Evolutionary conservation across 2,329 filamentous ascomycete species (phyloP).

Genomic region (Penicillium expansum): DNA sequence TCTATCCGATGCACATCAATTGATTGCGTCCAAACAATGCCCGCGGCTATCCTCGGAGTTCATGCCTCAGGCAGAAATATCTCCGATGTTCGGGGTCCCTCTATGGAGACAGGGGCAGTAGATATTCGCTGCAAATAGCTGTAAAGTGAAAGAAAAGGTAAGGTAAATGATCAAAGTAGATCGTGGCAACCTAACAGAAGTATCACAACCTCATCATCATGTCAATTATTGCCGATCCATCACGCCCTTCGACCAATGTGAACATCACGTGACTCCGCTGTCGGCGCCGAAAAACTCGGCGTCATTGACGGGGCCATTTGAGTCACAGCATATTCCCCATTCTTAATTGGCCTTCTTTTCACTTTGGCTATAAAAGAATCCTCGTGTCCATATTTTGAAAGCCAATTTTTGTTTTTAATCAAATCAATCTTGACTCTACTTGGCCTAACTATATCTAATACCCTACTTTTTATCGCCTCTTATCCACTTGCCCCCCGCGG

Average conservation of each 20-base stretch:
- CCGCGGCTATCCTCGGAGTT: slow-evolving; percentile 4
- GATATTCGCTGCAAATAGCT: not conserved
- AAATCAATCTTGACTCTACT: slow-evolving; percentile 1
- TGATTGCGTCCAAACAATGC: not conserved
- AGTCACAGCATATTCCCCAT: slow-evolving; percentile 22
- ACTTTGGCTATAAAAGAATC: slow-evolving; percentile 1
- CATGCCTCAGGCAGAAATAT: slow-evolving; percentile 3
- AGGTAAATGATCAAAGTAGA: not conserved
- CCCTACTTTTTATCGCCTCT: slow-evolving; percentile 9
- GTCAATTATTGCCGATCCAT: not conserved
- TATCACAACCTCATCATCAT: not conserved
- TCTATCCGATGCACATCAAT: not conserved
- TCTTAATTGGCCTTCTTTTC: slow-evolving; percentile 20
- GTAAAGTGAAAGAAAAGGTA: not conserved
- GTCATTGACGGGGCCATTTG: slow-evolving; percentile 22
- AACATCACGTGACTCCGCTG: slow-evolving; percentile 26
- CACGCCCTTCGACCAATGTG: not conserved
- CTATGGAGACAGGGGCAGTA: not conserved
- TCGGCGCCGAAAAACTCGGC: slow-evolving; percentile 28
- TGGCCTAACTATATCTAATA: not conserved
- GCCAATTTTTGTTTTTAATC: not conserved
- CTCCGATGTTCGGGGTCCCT: slow-evolving; percentile 8
- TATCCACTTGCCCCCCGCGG: slow-evolving; percentile 21
- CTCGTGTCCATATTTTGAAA: slow-evolving; percentile 1
- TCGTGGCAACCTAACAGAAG: not conserved